Evolutionary conservation across 1,284 basidiomycete genomes (phyloP).

Genomic region (Psilocybe mexicana): DNA sequence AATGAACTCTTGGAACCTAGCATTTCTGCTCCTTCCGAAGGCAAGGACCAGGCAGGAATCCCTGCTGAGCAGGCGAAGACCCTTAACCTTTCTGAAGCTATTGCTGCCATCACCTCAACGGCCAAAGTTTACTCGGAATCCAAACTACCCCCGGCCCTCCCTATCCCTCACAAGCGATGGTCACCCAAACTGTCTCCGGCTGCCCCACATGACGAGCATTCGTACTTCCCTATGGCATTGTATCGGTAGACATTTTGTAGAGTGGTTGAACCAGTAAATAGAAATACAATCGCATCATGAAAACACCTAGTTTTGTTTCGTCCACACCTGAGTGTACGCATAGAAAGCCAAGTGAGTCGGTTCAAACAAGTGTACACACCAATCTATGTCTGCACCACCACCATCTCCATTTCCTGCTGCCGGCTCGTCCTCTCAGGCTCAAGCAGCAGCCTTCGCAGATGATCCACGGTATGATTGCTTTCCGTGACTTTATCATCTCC

Average conservation of each 20-base stretch:
- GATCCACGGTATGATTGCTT: conserved; percentile 60
- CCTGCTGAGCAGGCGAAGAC: conserved; percentile 45
- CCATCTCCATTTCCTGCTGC: conserved; percentile 48
- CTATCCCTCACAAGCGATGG: conserved; percentile 71
- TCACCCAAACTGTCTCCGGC: conserved; percentile 62
- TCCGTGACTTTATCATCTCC: conserved; percentile 19
- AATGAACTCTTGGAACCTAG: conserved; percentile 34
- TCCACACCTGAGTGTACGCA: background rate
- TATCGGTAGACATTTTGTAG: conserved; percentile 57
- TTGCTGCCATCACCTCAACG: conserved; percentile 60
- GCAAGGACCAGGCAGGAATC: conserved; percentile 44
- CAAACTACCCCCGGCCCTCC: conserved; percentile 72
- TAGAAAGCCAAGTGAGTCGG: background rate
- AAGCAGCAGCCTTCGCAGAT: conserved; percentile 67
- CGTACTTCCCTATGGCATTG: conserved; percentile 85
- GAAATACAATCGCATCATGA: background rate
- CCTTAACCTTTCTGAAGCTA: conserved; percentile 69
- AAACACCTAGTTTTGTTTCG: background rate
- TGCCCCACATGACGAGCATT: conserved; percentile 73
- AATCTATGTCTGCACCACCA: conserved; percentile 44
- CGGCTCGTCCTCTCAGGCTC: conserved; percentile 53
- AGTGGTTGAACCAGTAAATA: background rate
- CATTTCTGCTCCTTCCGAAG: conserved; percentile 56
- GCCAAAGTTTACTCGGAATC: conserved; percentile 64
- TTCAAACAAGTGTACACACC: conserved; percentile 35